These are phyloP conservation scores for Planoprotostelium fungivorum DNA, from an alignment of 78 protist species.

Conservation along the genomic window DNA sequence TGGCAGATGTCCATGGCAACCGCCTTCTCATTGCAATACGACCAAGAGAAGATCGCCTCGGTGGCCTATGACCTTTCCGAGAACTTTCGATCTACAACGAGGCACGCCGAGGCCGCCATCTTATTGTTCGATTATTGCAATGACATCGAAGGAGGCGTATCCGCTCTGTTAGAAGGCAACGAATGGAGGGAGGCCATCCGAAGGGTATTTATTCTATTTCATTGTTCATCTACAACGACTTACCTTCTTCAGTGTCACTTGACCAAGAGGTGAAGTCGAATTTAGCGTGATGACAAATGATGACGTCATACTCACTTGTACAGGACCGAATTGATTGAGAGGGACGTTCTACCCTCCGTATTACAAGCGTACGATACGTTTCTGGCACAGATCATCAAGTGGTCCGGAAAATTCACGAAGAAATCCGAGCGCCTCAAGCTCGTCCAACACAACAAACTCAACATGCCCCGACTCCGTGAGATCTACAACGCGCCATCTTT, in stretches of 20 bases:
- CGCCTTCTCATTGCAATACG: conserved; percentile 3
- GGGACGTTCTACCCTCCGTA: background rate
- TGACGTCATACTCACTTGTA: background rate
- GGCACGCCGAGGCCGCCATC: conserved; percentile 10
- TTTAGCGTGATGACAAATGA: background rate
- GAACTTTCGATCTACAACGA: conserved; percentile 4
- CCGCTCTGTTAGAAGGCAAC: conserved; percentile 25
- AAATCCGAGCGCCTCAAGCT: conserved; percentile 6
- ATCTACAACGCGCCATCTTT: background rate
- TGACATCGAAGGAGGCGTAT: conserved; percentile 4
- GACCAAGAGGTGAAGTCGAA: background rate
- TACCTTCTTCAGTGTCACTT: background rate
- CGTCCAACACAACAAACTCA: conserved; percentile 29
- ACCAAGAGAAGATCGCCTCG: background rate
- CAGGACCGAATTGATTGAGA: conserved; percentile 2
- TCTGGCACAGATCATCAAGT: conserved; percentile 2
- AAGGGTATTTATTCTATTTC: too few relatives aligned
- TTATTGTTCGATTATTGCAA: background rate
- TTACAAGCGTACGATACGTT: background rate
- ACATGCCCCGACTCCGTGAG: conserved; percentile 22
- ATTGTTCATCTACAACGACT: background rate
- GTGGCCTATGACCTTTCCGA: conserved; percentile 22
- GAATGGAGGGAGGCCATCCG: conserved; percentile 26
- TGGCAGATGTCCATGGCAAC: conserved; percentile 21
- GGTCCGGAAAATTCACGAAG: conserved; percentile 14